Base-by-base conservation (phyloP, 176 grass and related monocot species). In the Carex kokanica region DNA sequence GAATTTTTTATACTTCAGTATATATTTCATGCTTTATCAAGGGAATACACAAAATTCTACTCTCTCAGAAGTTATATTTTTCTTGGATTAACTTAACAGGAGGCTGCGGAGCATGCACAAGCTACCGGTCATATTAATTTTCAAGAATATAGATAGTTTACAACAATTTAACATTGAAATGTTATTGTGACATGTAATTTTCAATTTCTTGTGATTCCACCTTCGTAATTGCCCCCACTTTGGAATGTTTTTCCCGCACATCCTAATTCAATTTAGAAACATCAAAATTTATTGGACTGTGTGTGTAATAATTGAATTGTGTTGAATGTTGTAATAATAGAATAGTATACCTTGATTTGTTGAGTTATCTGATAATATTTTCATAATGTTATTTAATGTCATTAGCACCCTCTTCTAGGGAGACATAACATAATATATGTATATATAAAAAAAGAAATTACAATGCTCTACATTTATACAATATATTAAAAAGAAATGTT, bases 121-220 rank as follows among this genome's bases (percentile, higher is more conserved):
- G 96, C 93, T 80, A 98, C 96, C 0, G 93, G 96, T 17, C 93
- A 91, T 59, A 79, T 93, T 72, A 95, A 98, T 87, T 98, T 95
- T 78, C 96, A 98, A 83, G 96, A 98, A 85, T 98, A 90, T 84
- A 91, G 84, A 64, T 93, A 81, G 89, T 53, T 43, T 63, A 47
- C 29, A 60, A 23, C 84, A 57, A 9, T 84, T 70, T 13, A 67
- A 66, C 40, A 63, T 64, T 64, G 59, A 27, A 81, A 51, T 78
- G 16, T 86, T 73, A 17, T 53, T 74, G 60, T 63, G 65, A 74
- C 58, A 11, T 81, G 23, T 82, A 47, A 61, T 17, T 67, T 59
- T 79, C 29, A 43, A 61, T 54, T 69, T 54, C 29, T 58, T 86
- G 29, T 24, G 51, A 66, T 47, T 74, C 24, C 24, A 29, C 72